Conservation (phyloP, 1,139 yeast genomes). For the Trichomonascaceae sp. region DNA sequence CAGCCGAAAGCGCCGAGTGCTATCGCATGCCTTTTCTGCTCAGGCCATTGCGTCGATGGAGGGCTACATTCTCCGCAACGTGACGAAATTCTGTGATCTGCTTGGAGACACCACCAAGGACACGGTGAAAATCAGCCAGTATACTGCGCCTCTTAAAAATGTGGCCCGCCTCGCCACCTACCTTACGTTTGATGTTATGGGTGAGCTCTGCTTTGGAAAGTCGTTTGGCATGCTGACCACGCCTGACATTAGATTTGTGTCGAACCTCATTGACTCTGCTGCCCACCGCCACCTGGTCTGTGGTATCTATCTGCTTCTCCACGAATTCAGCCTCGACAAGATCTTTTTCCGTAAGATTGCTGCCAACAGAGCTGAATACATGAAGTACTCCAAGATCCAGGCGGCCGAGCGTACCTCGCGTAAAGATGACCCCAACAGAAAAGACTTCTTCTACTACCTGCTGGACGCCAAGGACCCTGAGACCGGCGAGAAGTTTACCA, state of each 20-base stretch:
- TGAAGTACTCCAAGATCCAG: slow-evolving; percentile 11
- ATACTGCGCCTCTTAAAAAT: slow-evolving; percentile 8
- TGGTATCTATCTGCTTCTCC: slow-evolving; percentile 8
- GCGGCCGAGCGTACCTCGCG: slow-evolving; percentile 12
- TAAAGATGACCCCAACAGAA: slow-evolving; percentile 7
- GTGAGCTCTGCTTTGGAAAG: slow-evolving; percentile 12
- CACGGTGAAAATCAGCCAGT: slow-evolving; percentile 5
- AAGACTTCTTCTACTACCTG: slow-evolving; percentile 10
- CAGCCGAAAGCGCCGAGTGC: slow-evolving; percentile 10
- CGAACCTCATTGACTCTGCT: slow-evolving; percentile 10
- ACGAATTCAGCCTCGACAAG: slow-evolving; percentile 9
- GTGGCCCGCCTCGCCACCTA: slow-evolving; percentile 9
- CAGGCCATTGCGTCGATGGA: slow-evolving; percentile 10
- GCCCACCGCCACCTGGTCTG: slow-evolving; percentile 11
- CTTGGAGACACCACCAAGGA: slow-evolving; percentile 9
- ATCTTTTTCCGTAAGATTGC: slow-evolving; percentile 9
- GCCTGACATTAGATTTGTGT: slow-evolving; percentile 9
- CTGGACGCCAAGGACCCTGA: slow-evolving; percentile 11
- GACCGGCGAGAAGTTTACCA: slow-evolving; percentile 10
- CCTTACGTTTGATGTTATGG: slow-evolving; percentile 12
- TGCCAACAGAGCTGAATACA: slow-evolving; percentile 8
- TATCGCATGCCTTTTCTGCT: slow-evolving; percentile 11
- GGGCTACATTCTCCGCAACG: slow-evolving; percentile 9
- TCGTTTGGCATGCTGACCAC: slow-evolving; percentile 10
- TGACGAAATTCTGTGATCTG: slow-evolving; percentile 8